Percentiles rank a stretch among this genome's conserved stretches.
These are phyloP conservation scores for Penicillium hordei DNA, from an alignment of 2,329 filamentous ascomycete species.

Conservation along the genomic window DNA sequence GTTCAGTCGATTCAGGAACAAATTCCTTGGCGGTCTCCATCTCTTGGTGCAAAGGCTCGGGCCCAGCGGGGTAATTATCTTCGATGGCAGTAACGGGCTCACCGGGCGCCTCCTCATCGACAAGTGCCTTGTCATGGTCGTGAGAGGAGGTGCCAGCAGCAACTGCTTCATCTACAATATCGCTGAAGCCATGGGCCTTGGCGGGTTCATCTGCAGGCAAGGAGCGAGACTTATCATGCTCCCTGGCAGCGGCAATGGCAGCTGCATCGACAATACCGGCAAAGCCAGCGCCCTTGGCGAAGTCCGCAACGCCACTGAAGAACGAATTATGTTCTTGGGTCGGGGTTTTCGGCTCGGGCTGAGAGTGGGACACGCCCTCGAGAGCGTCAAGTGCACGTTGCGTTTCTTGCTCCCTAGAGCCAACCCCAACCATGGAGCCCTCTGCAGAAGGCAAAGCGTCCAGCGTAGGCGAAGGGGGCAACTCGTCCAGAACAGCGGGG, in stretches of 20 bases:
- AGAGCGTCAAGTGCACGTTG: slow-evolving; percentile 20
- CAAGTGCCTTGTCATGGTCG: slow-evolving; percentile 5
- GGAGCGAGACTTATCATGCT: slow-evolving; percentile 3
- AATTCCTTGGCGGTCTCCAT: slow-evolving; percentile 5
- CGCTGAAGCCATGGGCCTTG: slow-evolving; percentile 11
- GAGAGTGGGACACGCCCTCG: slow-evolving; percentile 15
- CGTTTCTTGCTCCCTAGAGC: slow-evolving; percentile 17
- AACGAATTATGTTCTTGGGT: slow-evolving; percentile 11
- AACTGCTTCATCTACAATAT: slow-evolving; percentile 24
- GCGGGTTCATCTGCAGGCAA: slow-evolving; percentile 1
- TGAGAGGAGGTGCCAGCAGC: slow-evolving; percentile 11
- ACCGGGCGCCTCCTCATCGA: background rate
- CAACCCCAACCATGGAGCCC: slow-evolving; percentile 30
- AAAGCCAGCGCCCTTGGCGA: slow-evolving; percentile 15
- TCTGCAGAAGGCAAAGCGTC: slow-evolving; percentile 33
- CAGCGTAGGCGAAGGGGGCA: slow-evolving; percentile 26
- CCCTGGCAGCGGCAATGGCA: slow-evolving; percentile 22
- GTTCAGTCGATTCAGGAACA: slow-evolving; percentile 4
- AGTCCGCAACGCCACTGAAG: background rate
- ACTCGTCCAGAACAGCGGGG: slow-evolving; percentile 27
- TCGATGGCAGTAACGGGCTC: slow-evolving; percentile 21
- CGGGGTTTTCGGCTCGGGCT: slow-evolving; percentile 14
- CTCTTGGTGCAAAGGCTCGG: slow-evolving; percentile 2
- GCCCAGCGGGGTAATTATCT: slow-evolving; percentile 1
- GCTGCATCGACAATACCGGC: slow-evolving; percentile 27